These are phyloP conservation scores for Centella asiatica DNA, from an alignment of 129 eudicot species.

Conservation along the genomic window DNA sequence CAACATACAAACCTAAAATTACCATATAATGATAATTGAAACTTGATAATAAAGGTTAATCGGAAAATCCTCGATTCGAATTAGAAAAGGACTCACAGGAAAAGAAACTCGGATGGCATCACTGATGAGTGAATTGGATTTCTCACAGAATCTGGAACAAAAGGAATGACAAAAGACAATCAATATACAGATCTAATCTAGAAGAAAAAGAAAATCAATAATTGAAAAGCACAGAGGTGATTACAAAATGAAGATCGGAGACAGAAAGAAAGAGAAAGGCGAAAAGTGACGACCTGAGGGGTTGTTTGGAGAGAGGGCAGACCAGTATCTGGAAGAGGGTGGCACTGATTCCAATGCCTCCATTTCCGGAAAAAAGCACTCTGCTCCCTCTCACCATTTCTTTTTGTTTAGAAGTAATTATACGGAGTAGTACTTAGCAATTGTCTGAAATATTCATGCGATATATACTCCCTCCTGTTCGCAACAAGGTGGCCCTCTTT, in stretches of 20 bases:
- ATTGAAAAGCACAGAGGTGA: background rate
- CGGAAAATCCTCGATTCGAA: no score
- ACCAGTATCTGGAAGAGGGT: slow-evolving; percentile 1
- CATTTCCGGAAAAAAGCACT: background rate
- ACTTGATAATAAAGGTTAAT: background rate
- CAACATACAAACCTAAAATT: no score
- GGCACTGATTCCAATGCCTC: background rate
- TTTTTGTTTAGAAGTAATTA: no score
- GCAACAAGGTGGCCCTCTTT: no score
- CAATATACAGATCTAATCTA: background rate
- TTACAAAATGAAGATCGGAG: background rate
- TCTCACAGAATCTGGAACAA: slow-evolving; percentile 1
- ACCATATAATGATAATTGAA: background rate
- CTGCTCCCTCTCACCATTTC: slow-evolving; percentile 9
- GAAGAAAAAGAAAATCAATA: background rate
- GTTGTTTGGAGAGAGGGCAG: slow-evolving; percentile 13
- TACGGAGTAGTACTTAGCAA: no score
- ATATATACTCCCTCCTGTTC: no score
- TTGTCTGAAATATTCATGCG: no score
- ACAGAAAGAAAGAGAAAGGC: no score
- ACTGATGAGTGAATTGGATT: slow-evolving; percentile 3
- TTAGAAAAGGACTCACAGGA: slow-evolving; percentile 8
- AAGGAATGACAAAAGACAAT: background rate
- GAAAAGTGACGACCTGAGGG: background rate
- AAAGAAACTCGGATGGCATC: slow-evolving; percentile 9